phyloP scores from a whole-genome alignment of 2,329 filamentous ascomycete species.

The Cladosporium colombiae region DNA sequence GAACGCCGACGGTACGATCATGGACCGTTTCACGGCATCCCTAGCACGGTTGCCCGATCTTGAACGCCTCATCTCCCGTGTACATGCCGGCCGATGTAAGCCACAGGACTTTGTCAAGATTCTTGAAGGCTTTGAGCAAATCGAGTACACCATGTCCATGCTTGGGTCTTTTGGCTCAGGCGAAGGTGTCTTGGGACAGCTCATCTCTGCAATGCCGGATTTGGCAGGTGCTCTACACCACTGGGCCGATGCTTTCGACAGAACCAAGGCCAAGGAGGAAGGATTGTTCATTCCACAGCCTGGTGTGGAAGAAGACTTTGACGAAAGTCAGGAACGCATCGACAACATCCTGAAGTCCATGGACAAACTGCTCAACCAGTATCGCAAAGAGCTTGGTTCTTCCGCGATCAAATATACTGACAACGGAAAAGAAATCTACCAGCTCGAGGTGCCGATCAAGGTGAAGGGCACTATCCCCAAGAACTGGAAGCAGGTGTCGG shows the following conservation, averaged over 20 bases:
- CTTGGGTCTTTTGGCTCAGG: slow-evolving; percentile 73
- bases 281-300: slow-evolving; percentile 82
- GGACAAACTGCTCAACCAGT: slow-evolving; percentile 67
- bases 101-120: slow-evolving; percentile 91
- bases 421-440: slow-evolving; percentile 95
- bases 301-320: slow-evolving; percentile 90
- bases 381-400: slow-evolving; percentile 72
- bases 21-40: slow-evolving; percentile 84
- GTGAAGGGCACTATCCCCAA: slow-evolving; percentile 74
- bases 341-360: slow-evolving; percentile 74
- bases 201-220: slow-evolving; percentile 84
- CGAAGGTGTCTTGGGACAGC: slow-evolving; percentile 78
- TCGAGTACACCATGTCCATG: slow-evolving; percentile 87
- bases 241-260: slow-evolving; percentile 92
- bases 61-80: slow-evolving; percentile 87
- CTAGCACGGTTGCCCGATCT: slow-evolving; percentile 91
- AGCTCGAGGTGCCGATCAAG: slow-evolving; percentile 85
- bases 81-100: slow-evolving; percentile 88
- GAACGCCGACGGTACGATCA: slow-evolving; percentile 76
- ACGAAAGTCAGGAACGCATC: slow-evolving; percentile 76
- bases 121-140: slow-evolving; percentile 94
- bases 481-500: slow-evolving; percentile 94
- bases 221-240: slow-evolving; percentile 71
- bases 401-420: slow-evolving; percentile 62
- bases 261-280: slow-evolving; percentile 72